A percentile compares a stretch with the other conserved stretches of the same genome.
Conservation (phyloP, 2,329 filamentous ascomycete genomes). For the Xylariaceae sp. region DNA sequence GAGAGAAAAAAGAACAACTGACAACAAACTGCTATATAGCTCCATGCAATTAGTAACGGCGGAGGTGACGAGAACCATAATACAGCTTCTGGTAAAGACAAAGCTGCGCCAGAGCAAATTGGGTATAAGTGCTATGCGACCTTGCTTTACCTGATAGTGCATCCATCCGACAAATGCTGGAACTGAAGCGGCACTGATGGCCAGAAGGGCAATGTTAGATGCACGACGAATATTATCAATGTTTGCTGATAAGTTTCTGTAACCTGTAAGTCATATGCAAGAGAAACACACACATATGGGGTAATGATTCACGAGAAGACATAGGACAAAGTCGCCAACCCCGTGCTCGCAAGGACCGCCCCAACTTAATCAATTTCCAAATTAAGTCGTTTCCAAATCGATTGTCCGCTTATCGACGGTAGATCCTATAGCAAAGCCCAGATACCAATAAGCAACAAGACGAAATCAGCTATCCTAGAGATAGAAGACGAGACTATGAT, state of each 20-base stretch:
- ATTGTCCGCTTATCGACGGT: background rate
- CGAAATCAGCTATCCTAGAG: background rate
- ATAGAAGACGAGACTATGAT: slow-evolving; percentile 4
- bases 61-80: slow-evolving; percentile 6
- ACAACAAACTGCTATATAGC: slow-evolving; percentile 4
- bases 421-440: background rate
- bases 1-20: background rate
- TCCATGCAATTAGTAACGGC: slow-evolving; percentile 4
- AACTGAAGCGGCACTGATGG: slow-evolving; percentile 51
- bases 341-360: background rate
- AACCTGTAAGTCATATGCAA: background rate
- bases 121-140: too few relatives aligned
- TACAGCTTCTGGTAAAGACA: slow-evolving; percentile 4
- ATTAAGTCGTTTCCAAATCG: background rate
- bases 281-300: too few relatives aligned
- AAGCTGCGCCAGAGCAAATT: too few relatives aligned
- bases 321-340: slow-evolving; percentile 8
- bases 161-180: slow-evolving; percentile 60
- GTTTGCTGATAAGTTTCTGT: background rate
- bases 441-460: background rate
- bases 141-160: slow-evolving; percentile 1
- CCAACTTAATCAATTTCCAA: slow-evolving; percentile 13
- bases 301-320: slow-evolving; percentile 8
- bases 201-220: slow-evolving; percentile 49
- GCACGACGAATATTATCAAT: background rate